Base-by-base conservation (phyloP, 306 rosid species). In the Aeschynomene evenia region DNA sequence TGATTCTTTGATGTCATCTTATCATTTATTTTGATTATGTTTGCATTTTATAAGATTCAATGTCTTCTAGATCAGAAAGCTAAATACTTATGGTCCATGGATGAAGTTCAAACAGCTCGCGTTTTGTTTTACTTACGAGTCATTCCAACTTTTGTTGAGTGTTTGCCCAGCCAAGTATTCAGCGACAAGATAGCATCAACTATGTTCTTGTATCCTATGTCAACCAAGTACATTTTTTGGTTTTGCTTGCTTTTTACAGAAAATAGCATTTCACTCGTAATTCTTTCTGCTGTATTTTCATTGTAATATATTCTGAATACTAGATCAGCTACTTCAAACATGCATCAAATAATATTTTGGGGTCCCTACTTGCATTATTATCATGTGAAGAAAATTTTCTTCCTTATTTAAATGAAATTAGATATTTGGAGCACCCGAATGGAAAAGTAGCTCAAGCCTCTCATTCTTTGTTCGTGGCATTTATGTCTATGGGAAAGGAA, bases 201-300 rank as follows among this genome's bases (percentile, higher is more conserved):
- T 58, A 85, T 86, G 97, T 93, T 93, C 85, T 80, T 93, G 97
- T 93, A 93, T 93, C 98, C 98, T 86, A 24, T 57, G 33, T 65
- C 67, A 59, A 79, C 58, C 8, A 22, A 60, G 29, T 63, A 24
- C 21, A 37, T 24, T 20, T 24, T 37, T n/a, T 51, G 45, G 12
- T 72, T 62, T 43, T 29, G 29, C 59, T 48, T 18, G 46, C 0
- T n/a, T 23, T 29, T 58, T 58, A 12, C 36, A 5, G 9, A 28
- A 36, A 15, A 34, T 19, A n/a, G 24, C 24, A 20, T 34, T 74
- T 11, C 68, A 21, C 67, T 18, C 67, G 33, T 60, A 62, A 49
- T 61, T 51, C 23, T 61, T 16, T 69, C 52, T 51, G 29, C 13
- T 26, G 58, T 18, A 18, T 63, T 31, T 71, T 51, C 60, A 52